Percentiles rank a stretch among this genome's conserved stretches.
phyloP scores from a whole-genome alignment of 371 early-diverging fungal species.

The Basidiobolus heterosporus region DNA sequence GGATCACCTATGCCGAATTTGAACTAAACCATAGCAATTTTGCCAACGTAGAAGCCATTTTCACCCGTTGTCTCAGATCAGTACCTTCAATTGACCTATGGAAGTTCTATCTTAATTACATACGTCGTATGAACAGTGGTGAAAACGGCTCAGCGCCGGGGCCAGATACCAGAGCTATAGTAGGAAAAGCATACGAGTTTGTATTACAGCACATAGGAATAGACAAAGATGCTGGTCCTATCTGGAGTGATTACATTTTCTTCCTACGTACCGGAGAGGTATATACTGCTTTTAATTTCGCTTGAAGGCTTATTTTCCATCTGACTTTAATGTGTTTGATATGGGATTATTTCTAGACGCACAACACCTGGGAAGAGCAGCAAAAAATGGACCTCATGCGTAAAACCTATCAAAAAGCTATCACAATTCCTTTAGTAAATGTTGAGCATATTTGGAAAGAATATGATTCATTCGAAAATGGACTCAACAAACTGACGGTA shows the following conservation, averaged over 20 bases:
- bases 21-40: slow-evolving; percentile 60
- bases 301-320: neutral
- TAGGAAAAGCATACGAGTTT: slow-evolving; percentile 75
- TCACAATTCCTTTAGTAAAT: slow-evolving; percentile 65
- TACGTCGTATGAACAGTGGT: slow-evolving; percentile 52
- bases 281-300: slow-evolving; percentile 8
- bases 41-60: slow-evolving; percentile 67
- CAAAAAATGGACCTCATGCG: slow-evolving; percentile 75
- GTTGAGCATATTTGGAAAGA: slow-evolving; percentile 89
- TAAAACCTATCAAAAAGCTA: slow-evolving; percentile 67
- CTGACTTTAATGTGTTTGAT: slow-evolving; percentile 2
- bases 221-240: slow-evolving; percentile 74
- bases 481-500: slow-evolving; percentile 65
- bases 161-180: slow-evolving; percentile 50
- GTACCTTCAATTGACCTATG: slow-evolving; percentile 76
- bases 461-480: slow-evolving; percentile 85
- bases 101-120: slow-evolving; percentile 77
- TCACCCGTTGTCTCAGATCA: slow-evolving; percentile 59
- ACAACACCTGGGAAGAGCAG: slow-evolving; percentile 75
- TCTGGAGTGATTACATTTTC: slow-evolving; percentile 79
- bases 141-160: slow-evolving; percentile 23
- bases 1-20: slow-evolving; percentile 69
- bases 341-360: slow-evolving; percentile 20
- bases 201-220: slow-evolving; percentile 71
- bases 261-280: slow-evolving; percentile 72